Evolutionary conservation across 306 rosid species (phyloP).

Genomic region (Sechiopsis laciniata): DNA sequence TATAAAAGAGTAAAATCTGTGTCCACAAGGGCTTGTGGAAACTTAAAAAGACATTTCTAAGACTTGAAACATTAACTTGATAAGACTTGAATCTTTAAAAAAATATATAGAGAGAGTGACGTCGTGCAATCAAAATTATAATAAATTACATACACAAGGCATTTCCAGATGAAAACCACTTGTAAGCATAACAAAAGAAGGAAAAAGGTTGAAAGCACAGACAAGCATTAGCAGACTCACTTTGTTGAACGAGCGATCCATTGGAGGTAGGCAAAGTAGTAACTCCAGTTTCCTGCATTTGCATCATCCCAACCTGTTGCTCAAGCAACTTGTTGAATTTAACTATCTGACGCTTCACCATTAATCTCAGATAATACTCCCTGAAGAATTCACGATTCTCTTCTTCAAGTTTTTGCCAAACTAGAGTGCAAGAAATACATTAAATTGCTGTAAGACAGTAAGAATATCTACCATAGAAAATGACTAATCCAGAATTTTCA

Average conservation of each 20-base stretch:
- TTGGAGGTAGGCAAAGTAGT: slow-evolving; percentile 31
- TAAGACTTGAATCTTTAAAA: too few species aligned
- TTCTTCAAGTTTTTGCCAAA: slow-evolving; percentile 92
- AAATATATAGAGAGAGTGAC: too few species aligned
- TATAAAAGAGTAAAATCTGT: not conserved
- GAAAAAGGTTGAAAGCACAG: not conserved
- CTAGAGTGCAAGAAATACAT: slow-evolving; percentile 41
- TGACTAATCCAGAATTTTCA: not conserved
- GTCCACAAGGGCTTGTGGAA: not conserved
- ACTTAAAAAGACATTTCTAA: not conserved
- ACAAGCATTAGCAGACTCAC: slow-evolving; percentile 33
- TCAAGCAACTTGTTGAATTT: slow-evolving; percentile 81
- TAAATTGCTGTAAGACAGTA: slow-evolving; percentile 10
- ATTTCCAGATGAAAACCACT: slow-evolving; percentile 8
- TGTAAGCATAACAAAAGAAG: not conserved
- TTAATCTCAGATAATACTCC: slow-evolving; percentile 78
- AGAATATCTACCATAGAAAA: not conserved
- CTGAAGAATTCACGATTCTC: slow-evolving; percentile 84
- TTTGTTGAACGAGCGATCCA: slow-evolving; percentile 53
- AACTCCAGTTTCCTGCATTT: slow-evolving; percentile 43
- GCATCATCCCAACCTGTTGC: slow-evolving; percentile 62
- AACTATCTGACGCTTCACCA: slow-evolving; percentile 72
- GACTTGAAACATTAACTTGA: not conserved
- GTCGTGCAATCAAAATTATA: not conserved
- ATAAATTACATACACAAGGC: not conserved